These are phyloP conservation scores for Fusarium globosum DNA, from an alignment of 2,329 filamentous ascomycete genomes.

Conservation along the genomic window DNA sequence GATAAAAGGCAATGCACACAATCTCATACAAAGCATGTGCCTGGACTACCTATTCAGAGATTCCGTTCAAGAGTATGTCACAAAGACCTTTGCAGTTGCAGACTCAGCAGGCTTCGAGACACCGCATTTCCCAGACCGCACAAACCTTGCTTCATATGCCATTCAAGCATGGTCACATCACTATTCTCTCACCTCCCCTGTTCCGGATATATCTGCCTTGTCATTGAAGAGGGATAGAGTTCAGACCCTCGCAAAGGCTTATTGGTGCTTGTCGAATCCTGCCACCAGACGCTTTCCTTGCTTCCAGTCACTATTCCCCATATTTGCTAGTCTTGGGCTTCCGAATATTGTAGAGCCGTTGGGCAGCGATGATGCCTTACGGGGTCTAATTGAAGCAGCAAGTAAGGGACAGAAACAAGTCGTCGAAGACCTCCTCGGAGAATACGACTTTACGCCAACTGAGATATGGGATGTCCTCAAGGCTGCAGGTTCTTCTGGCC, in stretches of 20 bases:
- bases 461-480: neutral
- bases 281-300: neutral
- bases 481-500: fast-evolving
- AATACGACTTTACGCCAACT: neutral
- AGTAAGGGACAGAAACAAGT: neutral
- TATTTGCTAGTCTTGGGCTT: neutral
- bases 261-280: conserved; percentile 1
- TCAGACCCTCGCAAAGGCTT: neutral
- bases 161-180: conserved; percentile 16
- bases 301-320: neutral
- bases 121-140: neutral
- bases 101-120: neutral
- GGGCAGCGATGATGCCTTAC: neutral
- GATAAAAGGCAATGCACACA: neutral
- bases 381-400: neutral
- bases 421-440: neutral
- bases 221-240: neutral
- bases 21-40: neutral
- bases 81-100: neutral
- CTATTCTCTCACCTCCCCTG: neutral
- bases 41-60: neutral
- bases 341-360: neutral
- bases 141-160: neutral
- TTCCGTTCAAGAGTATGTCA: neutral
- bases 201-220: neutral